Conservation (phyloP, 805 yeast species). For the Kuraishia cidri region DNA sequence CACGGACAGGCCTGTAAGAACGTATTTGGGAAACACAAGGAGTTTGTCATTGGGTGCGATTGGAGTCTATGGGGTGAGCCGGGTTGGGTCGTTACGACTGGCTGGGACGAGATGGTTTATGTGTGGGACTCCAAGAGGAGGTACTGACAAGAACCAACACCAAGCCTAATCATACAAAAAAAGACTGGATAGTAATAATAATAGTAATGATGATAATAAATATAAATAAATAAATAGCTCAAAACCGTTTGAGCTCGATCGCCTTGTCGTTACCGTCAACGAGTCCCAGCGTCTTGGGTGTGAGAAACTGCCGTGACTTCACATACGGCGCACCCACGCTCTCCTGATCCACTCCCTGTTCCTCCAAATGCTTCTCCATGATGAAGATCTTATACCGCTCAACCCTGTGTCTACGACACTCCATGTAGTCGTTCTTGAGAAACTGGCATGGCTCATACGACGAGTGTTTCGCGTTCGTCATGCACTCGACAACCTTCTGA, state of each 20-base stretch:
- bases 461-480: conserved; percentile 21
- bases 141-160: too few relatives aligned
- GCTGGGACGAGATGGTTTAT: conserved; percentile 94
- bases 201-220: too few relatives aligned
- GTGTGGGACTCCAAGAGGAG: conserved; percentile 67
- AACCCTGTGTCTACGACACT: conserved; percentile 26
- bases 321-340: conserved; percentile 28
- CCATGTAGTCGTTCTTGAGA: conserved; percentile 22
- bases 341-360: conserved; percentile 14
- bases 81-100: conserved; percentile 91
- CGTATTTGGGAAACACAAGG: conserved; percentile 64
- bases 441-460: conserved; percentile 21
- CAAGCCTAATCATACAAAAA: too few relatives aligned
- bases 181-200: too few relatives aligned
- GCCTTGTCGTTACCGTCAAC: conserved; percentile 22
- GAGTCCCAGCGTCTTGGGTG: conserved; percentile 28
- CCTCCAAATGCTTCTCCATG: conserved; percentile 21
- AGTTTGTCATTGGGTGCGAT: conserved; percentile 89
- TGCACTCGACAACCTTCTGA: conserved; percentile 27
- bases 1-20: conserved; percentile 44
- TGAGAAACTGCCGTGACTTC: conserved; percentile 24
- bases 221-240: too few relatives aligned
- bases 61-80: conserved; percentile 96
- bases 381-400: conserved; percentile 25
- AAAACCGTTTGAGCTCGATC: conserved; percentile 1